Conservation (phyloP, 495 filamentous ascomycete species). For the Usnea hakonensis region DNA sequence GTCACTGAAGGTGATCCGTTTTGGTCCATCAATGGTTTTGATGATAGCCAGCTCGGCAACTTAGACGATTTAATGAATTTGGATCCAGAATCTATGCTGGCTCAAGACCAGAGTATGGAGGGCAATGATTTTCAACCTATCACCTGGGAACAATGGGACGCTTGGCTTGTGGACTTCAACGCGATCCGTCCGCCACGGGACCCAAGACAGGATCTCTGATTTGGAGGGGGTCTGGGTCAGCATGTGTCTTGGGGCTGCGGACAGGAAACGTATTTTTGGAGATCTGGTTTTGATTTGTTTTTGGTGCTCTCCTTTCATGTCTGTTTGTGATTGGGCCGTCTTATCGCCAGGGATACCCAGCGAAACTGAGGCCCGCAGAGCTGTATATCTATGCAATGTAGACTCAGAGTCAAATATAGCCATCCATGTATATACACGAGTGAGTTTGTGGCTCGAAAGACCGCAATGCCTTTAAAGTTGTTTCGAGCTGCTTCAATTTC, state of each 20-base stretch:
- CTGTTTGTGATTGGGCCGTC: too few relatives aligned
- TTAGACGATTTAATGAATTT: conserved; percentile 22
- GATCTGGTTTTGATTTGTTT: not conserved
- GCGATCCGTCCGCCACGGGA: conserved; percentile 14
- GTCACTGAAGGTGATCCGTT: conserved; percentile 21
- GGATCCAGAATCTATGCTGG: conserved; percentile 24
- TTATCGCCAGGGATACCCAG: too few relatives aligned
- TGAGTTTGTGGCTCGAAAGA: too few relatives aligned
- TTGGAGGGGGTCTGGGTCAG: conserved; percentile 11
- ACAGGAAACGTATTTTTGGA: not conserved
- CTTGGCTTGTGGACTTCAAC: conserved; percentile 27
- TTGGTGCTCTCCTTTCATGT: too few relatives aligned
- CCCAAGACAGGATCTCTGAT: not conserved
- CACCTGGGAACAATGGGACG: conserved; percentile 32
- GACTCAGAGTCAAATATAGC: too few relatives aligned
- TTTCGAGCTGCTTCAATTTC: too few relatives aligned
- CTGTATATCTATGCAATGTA: too few relatives aligned
- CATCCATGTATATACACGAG: too few relatives aligned
- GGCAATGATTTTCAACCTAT: conserved; percentile 16
- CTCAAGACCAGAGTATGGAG: conserved; percentile 20
- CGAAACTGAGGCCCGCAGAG: too few relatives aligned
- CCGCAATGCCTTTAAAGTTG: too few relatives aligned
- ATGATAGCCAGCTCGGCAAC: conserved; percentile 13
- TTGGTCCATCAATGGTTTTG: conserved; percentile 21
- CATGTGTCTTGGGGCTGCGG: not conserved